Evolutionary conservation across 768 basidiomycete genomes (phyloP).

Genomic region (Tulasnella sp.): DNA sequence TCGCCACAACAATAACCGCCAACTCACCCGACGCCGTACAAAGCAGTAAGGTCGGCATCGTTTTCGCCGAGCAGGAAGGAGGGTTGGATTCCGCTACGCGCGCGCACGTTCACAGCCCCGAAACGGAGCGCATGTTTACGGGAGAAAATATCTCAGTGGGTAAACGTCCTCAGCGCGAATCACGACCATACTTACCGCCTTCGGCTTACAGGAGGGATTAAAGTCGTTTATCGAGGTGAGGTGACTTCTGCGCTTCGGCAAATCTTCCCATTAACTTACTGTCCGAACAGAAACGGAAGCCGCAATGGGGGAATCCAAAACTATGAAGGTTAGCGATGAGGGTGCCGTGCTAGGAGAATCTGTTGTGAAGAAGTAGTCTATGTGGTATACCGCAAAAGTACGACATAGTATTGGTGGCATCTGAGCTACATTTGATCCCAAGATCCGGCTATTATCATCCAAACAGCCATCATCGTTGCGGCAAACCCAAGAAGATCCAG

Average conservation of each 20-base stretch:
- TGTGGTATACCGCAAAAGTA: too few species aligned
- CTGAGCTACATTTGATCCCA: too few species aligned
- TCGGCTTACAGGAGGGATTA: conserved; percentile 57
- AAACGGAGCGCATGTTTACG: conserved; percentile 53
- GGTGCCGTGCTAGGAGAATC: too few species aligned
- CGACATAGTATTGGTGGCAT: too few species aligned
- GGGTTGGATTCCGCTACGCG: conserved; percentile 51
- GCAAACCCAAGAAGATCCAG: too few species aligned
- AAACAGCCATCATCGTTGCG: too few species aligned
- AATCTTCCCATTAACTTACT: background rate
- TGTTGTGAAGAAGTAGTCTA: too few species aligned
- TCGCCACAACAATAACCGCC: conserved; percentile 55
- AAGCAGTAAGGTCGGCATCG: conserved; percentile 65
- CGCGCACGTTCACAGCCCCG: conserved; percentile 46
- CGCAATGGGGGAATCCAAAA: conserved; percentile 58
- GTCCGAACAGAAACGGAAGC: conserved; percentile 45
- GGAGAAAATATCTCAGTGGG: conserved; percentile 69
- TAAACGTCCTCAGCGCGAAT: background rate
- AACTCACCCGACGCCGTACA: conserved; percentile 81
- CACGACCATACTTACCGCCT: background rate
- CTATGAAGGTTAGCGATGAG: conserved; percentile 38
- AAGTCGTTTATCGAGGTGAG: conserved; percentile 61
- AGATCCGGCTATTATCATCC: too few species aligned
- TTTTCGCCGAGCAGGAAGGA: conserved; percentile 51
- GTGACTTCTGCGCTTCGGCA: background rate